Evolutionary conservation across 78 protist genomes (phyloP).

Genomic region (Dictyostelium citrinum): DNA sequence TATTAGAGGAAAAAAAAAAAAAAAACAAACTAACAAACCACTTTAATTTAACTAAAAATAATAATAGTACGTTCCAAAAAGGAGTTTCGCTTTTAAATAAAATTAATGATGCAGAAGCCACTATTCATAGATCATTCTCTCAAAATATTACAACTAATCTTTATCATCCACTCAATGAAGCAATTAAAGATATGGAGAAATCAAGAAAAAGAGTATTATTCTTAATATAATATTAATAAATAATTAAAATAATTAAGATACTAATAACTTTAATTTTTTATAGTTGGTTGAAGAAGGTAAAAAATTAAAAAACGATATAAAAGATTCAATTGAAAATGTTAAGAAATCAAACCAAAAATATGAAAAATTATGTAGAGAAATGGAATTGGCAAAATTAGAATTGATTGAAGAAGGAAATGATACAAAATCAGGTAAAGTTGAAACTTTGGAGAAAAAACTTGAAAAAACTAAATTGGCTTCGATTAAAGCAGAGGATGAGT

Average conservation of each 20-base stretch:
- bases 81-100: constrained; percentile 12
- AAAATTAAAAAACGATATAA: constrained; percentile 41
- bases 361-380: constrained; percentile 66
- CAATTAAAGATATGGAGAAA: constrained; percentile 61
- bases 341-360: constrained; percentile 37
- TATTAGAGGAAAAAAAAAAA: background rate
- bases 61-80: constrained; percentile 42
- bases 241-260: too few species aligned
- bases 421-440: constrained; percentile 13
- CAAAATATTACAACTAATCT: constrained; percentile 40
- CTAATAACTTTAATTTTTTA: too few species aligned
- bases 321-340: constrained; percentile 24
- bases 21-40: too few species aligned
- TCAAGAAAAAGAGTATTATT: constrained; percentile 59
- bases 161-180: constrained; percentile 40
- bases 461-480: constrained; percentile 23
- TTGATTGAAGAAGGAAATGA: constrained; percentile 17
- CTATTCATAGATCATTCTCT: constrained; percentile 52
- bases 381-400: constrained; percentile 44
- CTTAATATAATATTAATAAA: too few species aligned
- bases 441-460: constrained; percentile 25
- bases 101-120: constrained; percentile 38
- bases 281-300: constrained; percentile 57
- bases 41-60: background rate
- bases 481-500: constrained; percentile 57